phyloP scores from a whole-genome alignment of 1,139 yeast genomes.

The Hyphopichia buzzinii region DNA sequence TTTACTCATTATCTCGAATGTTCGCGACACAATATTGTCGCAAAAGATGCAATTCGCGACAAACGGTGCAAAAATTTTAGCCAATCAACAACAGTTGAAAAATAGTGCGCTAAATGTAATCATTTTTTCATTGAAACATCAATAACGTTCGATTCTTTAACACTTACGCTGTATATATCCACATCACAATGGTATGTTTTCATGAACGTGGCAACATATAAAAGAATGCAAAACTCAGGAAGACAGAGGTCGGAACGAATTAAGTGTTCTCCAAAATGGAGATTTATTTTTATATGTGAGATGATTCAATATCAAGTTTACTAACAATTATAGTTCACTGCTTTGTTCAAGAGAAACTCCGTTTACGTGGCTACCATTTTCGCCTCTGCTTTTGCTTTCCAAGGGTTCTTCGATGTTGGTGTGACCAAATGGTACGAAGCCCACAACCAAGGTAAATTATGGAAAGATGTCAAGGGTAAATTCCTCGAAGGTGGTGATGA shows the following conservation, averaged over 20 bases:
- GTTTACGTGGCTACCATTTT: conserved; percentile 83
- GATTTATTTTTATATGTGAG: too few species aligned
- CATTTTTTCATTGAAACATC: not conserved
- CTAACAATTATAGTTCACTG: conserved; percentile 25
- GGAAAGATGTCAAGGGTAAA: conserved; percentile 86
- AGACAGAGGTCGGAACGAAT: too few species aligned
- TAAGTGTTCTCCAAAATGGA: too few species aligned
- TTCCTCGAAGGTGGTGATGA: conserved; percentile 59
- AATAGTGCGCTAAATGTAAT: conserved; percentile 6
- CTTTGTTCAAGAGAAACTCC: conserved; percentile 90
- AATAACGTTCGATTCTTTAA: not conserved
- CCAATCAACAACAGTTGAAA: conserved; percentile 15
- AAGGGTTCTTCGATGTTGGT: conserved; percentile 75
- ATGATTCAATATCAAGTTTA: conserved; percentile 4
- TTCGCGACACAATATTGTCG: not conserved
- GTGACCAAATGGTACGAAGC: conserved; percentile 81
- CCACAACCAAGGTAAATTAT: conserved; percentile 93
- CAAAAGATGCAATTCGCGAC: not conserved
- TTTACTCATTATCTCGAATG: too few species aligned
- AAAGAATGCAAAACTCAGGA: too few species aligned
- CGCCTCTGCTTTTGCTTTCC: conserved; percentile 86
- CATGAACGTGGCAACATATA: too few species aligned
- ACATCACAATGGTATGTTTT: not conserved
- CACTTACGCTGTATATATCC: not conserved
- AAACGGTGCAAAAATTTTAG: conserved; percentile 5